Evolutionary conservation across 2,329 filamentous ascomycete species (phyloP).

Genomic region (Aspergillus sp.): DNA sequence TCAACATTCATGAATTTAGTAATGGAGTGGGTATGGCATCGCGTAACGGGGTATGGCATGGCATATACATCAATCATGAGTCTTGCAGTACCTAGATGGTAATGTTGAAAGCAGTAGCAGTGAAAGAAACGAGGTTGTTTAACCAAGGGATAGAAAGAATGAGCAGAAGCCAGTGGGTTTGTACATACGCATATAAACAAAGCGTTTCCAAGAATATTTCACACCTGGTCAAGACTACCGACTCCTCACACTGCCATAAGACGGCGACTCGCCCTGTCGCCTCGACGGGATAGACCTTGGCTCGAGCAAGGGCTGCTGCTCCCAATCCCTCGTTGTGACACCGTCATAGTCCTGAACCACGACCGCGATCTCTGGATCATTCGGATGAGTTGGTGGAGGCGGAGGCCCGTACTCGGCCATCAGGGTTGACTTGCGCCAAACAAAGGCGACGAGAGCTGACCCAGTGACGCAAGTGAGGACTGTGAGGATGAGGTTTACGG

Average conservation of each 20-base stretch:
- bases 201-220: background rate
- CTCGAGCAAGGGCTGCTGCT: constrained; percentile 21
- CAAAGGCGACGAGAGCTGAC: constrained; percentile 67
- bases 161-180: background rate
- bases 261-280: background rate
- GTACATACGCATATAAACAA: background rate
- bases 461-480: constrained; percentile 67
- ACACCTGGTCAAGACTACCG: background rate
- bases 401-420: constrained; percentile 19
- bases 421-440: constrained; percentile 55
- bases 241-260: constrained; percentile 12
- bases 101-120: background rate
- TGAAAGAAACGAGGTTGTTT: background rate
- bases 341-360: constrained; percentile 11
- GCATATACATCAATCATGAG: background rate
- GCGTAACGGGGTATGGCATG: background rate
- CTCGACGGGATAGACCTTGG: background rate
- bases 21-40: background rate
- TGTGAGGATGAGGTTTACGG: constrained; percentile 74
- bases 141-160: background rate
- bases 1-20: background rate
- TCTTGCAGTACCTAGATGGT: background rate
- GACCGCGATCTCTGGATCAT: constrained; percentile 6
- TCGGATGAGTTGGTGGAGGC: background rate
- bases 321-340: constrained; percentile 23